These are phyloP conservation scores for Corylus americana DNA, from an alignment of 306 rosid species.

Conservation along the genomic window DNA sequence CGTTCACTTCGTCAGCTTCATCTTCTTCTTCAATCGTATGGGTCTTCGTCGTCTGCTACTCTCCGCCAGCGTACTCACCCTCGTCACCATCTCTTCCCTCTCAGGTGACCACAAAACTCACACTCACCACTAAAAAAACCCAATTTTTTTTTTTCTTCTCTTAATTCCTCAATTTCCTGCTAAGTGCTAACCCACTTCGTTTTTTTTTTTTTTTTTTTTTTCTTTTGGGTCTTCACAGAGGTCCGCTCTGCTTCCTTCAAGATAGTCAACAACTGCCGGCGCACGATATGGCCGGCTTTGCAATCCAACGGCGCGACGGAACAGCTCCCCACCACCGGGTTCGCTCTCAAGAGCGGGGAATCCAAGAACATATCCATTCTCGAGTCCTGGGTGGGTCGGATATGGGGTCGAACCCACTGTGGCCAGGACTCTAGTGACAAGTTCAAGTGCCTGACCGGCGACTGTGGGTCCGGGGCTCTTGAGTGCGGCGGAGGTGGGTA, in stretches of 20 bases:
- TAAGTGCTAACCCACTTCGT: background rate
- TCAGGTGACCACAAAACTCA: constrained; percentile 48
- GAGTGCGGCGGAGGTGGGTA: constrained; percentile 53
- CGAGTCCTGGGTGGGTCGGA: constrained; percentile 80
- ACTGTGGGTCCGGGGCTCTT: constrained; percentile 76
- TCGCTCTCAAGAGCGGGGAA: constrained; percentile 53
- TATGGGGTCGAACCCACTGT: constrained; percentile 88
- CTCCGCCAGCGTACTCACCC: constrained; percentile 34
- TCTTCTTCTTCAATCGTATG: constrained; percentile 32
- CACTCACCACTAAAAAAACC: background rate
- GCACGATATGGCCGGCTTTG: constrained; percentile 71
- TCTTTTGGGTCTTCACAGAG: constrained; percentile 39
- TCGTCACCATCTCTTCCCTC: constrained; percentile 43
- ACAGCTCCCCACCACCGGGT: constrained; percentile 78
- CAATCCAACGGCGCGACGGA: constrained; percentile 8
- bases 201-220: background rate
- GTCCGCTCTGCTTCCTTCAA: constrained; percentile 65
- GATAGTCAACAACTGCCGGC: constrained; percentile 80
- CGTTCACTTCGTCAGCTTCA: background rate
- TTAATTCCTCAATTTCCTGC: background rate
- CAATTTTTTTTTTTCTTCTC: too few species aligned
- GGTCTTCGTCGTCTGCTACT: constrained; percentile 39
- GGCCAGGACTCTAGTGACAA: constrained; percentile 48
- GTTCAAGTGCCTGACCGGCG: constrained; percentile 76
- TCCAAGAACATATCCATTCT: constrained; percentile 60